Base-by-base conservation (phyloP, 2,329 filamentous ascomycete species). In the Coleophoma crateriformis region DNA sequence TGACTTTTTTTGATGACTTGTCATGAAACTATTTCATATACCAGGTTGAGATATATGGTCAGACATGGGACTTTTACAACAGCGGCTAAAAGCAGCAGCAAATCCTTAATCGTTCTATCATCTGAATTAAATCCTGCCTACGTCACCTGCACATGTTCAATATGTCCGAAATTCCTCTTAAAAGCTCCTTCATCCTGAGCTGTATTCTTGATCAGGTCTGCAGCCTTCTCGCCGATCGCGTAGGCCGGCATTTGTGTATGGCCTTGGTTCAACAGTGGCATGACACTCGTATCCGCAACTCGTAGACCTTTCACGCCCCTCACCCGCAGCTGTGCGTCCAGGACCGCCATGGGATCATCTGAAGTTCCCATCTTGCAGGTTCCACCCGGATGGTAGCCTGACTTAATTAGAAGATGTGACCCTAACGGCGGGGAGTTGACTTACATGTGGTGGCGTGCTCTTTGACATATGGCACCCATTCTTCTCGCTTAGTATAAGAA, bases 371-470 rank as follows among this genome's bases (percentile, higher is more conserved):
- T 81, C 35, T 76, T 76, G 56, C 74, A 78, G 0, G 79, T 82
- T 2, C 78, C 79, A 0, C 71, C 71, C 1, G 78, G 73, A 56
- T 84, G 79, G 50, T 82, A 81, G 48, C 75, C 74, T 73, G 33
- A n/a, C 13, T 41, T 5, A 40, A 38, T 51, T 32, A 47, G 34
- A 22, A 33, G 14, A 15, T 19, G 10, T 12, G 44, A 3, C 4
- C 3, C 32, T 7, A 33, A 8, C 13, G 11, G 15, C 27, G 33
- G 19, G 4, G 14, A 15, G 13, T 47, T 38, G 19, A 65, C 70
- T 69, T 68, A 77, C 79, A 82, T 20, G 79, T 82, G 2, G 78
- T 81, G n/a, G 77, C 79, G 59, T 82, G 71, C 33, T 82, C 66
- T 58, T 72, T 76, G 6, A 84, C 75, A 56, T 76, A 76, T 1